These are phyloP conservation scores for Pelargonium citronellum DNA, from an alignment of 441 rosid genomes.

Conservation along the genomic window DNA sequence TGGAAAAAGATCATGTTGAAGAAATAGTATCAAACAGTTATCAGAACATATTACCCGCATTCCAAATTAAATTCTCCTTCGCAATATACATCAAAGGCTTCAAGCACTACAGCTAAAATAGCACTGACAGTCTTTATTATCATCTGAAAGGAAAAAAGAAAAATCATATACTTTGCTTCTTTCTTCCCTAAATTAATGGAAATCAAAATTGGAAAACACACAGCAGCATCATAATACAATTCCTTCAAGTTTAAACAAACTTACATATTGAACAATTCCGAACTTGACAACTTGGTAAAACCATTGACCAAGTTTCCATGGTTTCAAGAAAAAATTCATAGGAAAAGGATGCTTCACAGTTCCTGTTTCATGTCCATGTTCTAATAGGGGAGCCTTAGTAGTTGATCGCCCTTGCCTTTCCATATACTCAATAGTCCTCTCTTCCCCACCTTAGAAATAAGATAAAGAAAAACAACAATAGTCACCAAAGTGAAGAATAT, in stretches of 20 bases:
- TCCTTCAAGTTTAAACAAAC: slow-evolving; percentile 34
- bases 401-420: slow-evolving; percentile 74
- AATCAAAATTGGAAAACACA: slow-evolving; percentile 15
- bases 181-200: slow-evolving; percentile 18
- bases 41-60: slow-evolving; percentile 72
- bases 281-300: slow-evolving; percentile 91
- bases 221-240: slow-evolving; percentile 15
- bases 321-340: slow-evolving; percentile 68
- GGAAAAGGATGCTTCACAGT: slow-evolving; percentile 84
- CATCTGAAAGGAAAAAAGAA: slow-evolving; percentile 58
- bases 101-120: slow-evolving; percentile 78
- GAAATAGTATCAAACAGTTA: neutral
- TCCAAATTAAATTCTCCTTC: slow-evolving; percentile 90
- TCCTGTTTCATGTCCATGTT: slow-evolving; percentile 54
- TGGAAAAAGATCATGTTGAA: neutral
- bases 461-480: slow-evolving; percentile 9
- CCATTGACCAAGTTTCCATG: slow-evolving; percentile 96
- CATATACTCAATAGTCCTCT: slow-evolving; percentile 85
- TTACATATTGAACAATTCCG: slow-evolving; percentile 98
- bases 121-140: slow-evolving; percentile 78
- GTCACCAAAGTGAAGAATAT: neutral
- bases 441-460: slow-evolving; percentile 71
- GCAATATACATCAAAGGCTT: slow-evolving; percentile 82
- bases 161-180: neutral
- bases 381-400: slow-evolving; percentile 61